phyloP scores from a whole-genome alignment of 495 filamentous ascomycete genomes.

The Lindgomyces ingoldianus region DNA sequence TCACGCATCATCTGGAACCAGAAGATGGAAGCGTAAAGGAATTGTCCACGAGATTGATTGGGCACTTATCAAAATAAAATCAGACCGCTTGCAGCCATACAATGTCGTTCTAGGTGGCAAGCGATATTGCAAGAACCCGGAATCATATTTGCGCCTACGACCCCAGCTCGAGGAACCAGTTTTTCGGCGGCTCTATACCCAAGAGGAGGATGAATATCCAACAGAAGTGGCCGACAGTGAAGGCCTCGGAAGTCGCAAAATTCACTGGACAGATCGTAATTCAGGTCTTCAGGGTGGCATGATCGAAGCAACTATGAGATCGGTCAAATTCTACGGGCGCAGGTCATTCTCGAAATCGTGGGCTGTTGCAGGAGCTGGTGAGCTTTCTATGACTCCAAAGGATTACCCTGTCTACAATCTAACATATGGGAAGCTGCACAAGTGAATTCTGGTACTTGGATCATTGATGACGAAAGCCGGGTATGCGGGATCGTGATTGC shows the following conservation, averaged over 20 bases:
- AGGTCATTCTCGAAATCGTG: conserved; percentile 77
- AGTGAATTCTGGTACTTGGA: conserved; percentile 93
- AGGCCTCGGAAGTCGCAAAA: conserved; percentile 66
- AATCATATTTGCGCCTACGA: conserved; percentile 11
- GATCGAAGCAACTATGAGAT: conserved; percentile 72
- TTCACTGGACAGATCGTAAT: conserved; percentile 90
- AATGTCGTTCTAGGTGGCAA: conserved; percentile 61
- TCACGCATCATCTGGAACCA: conserved; percentile 87
- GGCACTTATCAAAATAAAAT: conserved; percentile 82
- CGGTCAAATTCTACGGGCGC: conserved; percentile 79
- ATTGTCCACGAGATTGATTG: conserved; percentile 92
- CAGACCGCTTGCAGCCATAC: conserved; percentile 66
- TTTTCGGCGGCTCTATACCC: conserved; percentile 22
- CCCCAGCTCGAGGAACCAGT: conserved; percentile 38
- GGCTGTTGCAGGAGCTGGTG: conserved; percentile 80
- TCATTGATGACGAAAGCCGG: conserved; percentile 74
- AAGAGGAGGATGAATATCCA: conserved; percentile 45
- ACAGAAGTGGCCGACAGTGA: conserved; percentile 42
- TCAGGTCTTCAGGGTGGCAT: conserved; percentile 77
- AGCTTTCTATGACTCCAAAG: conserved; percentile 69
- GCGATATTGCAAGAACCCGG: conserved; percentile 35
- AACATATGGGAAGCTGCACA: conserved; percentile 56
- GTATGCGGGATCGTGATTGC: conserved; percentile 90
- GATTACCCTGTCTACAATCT: conserved; percentile 35
- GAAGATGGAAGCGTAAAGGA: conserved; percentile 64